A percentile compares a stretch with the other conserved stretches of the same genome.
Evolutionary conservation across 2,329 filamentous ascomycete species (phyloP).

Genomic region (Cladosporium oxysporum): DNA sequence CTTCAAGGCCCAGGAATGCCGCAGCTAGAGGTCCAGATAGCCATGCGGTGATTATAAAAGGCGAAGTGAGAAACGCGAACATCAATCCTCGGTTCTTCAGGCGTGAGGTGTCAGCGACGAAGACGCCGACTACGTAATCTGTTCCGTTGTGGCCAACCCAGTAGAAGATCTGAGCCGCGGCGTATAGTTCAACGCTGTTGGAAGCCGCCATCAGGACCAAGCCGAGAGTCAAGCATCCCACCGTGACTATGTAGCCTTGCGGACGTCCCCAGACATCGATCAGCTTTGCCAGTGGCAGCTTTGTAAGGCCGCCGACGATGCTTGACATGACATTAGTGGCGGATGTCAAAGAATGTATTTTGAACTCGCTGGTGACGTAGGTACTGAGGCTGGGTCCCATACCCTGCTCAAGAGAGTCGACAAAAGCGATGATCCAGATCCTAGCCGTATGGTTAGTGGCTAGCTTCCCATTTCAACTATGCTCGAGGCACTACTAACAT

Average conservation of each 20-base stretch:
- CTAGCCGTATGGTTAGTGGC: conserved; percentile 25
- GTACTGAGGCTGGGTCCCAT: conserved; percentile 32
- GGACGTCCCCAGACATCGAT: conserved; percentile 68
- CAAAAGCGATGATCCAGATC: conserved; percentile 42
- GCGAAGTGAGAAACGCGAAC: conserved; percentile 63
- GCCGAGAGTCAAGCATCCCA: conserved; percentile 53
- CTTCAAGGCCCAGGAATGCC: conserved; percentile 24
- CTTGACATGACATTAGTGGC: conserved; percentile 57
- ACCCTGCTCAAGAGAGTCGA: conserved; percentile 38
- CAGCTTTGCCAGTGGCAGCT: conserved; percentile 67
- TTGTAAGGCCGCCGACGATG: conserved; percentile 60
- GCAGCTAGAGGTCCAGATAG: conserved; percentile 51
- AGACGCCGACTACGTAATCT: conserved; percentile 62
- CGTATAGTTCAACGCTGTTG: conserved; percentile 60
- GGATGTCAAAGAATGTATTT: conserved; percentile 41
- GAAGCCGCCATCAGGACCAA: conserved; percentile 68
- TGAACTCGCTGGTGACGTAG: conserved; percentile 36
- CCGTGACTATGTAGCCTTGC: conserved; percentile 60
- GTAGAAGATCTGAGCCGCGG: conserved; percentile 66
- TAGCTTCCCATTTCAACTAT: background rate
- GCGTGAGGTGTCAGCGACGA: conserved; percentile 67
- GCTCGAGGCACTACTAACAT: conserved; percentile 34
- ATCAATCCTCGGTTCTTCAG: conserved; percentile 66
- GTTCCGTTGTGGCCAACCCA: conserved; percentile 62
- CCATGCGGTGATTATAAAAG: conserved; percentile 66